Conservation (phyloP, 805 yeast species). For the Saccharomycopsis fibuligera region DNA sequence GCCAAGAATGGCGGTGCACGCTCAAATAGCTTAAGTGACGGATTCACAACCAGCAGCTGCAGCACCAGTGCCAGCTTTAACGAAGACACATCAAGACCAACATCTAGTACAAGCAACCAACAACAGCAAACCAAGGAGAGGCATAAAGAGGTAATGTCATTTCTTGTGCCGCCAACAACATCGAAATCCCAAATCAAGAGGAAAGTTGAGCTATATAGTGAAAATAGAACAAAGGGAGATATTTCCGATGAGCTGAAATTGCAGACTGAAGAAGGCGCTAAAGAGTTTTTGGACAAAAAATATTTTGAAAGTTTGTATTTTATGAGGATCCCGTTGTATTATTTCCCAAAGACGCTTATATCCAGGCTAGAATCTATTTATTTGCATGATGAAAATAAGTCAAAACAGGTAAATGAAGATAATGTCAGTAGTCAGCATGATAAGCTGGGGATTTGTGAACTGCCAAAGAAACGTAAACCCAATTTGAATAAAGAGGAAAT, state of each 20-base stretch:
- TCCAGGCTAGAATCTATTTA: constrained; percentile 17
- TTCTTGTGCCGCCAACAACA: constrained; percentile 1
- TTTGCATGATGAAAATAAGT: background rate
- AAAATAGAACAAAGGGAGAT: background rate
- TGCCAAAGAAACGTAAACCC: background rate
- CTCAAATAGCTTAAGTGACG: too few relatives aligned
- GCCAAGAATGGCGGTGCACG: too few relatives aligned
- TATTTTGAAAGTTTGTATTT: constrained; percentile 15
- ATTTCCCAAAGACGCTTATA: constrained; percentile 16
- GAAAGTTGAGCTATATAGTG: background rate
- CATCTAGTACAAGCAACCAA: background rate
- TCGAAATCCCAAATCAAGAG: background rate
- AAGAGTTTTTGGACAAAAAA: constrained; percentile 1
- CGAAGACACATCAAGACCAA: too few relatives aligned
- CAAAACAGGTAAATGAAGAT: background rate
- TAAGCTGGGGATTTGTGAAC: background rate
- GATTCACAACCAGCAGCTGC: too few relatives aligned
- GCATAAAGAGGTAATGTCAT: background rate
- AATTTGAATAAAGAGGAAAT: background rate
- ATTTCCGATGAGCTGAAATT: too few relatives aligned
- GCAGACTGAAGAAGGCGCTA: background rate
- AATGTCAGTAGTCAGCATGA: background rate
- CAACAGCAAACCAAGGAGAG: background rate
- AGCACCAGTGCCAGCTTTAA: too few relatives aligned
- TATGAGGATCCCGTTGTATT: constrained; percentile 12